phyloP scores from a whole-genome alignment of 2,329 filamentous ascomycete species.

The Mycosphaerella sp. region DNA sequence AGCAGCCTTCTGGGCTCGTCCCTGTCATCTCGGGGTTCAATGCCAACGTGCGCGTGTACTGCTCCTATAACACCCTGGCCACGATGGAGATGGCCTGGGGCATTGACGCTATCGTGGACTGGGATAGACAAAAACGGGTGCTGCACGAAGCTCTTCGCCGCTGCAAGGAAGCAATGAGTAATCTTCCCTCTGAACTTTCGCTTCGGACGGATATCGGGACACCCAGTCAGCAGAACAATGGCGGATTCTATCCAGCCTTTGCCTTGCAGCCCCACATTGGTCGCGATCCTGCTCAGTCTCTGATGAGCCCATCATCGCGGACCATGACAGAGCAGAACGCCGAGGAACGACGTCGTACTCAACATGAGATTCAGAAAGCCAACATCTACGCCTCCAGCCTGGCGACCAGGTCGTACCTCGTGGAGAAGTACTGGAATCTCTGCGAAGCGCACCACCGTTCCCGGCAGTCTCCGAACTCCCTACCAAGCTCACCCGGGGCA shows the following conservation, averaged over 20 bases:
- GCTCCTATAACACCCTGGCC: constrained; percentile 70
- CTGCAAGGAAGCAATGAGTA: constrained; percentile 62
- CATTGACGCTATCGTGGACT: constrained; percentile 66
- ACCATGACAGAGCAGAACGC: constrained; percentile 29
- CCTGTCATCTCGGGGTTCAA: constrained; percentile 76
- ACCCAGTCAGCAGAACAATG: constrained; percentile 22
- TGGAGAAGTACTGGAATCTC: constrained; percentile 77
- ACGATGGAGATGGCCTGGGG: constrained; percentile 80
- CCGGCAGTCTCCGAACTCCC: constrained; percentile 36
- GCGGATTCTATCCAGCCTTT: constrained; percentile 24
- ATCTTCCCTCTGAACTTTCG: constrained; percentile 63
- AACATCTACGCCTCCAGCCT: constrained; percentile 82
- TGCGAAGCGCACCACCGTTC: constrained; percentile 54
- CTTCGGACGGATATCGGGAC: constrained; percentile 45
- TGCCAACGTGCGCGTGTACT: constrained; percentile 68
- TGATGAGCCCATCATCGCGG: constrained; percentile 32
- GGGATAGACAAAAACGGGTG: constrained; percentile 68
- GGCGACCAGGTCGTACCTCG: constrained; percentile 74
- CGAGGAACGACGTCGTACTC: constrained; percentile 47
- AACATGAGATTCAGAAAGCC: constrained; percentile 86
- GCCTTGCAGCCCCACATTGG: constrained; percentile 21
- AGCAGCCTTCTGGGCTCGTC: constrained; percentile 61
- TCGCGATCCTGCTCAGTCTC: constrained; percentile 26
- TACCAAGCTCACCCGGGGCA: constrained; percentile 30
- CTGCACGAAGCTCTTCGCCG: constrained; percentile 64